Percentiles rank a stretch among this genome's conserved stretches.
phyloP scores from a whole-genome alignment of 257 asterid species.

The Haberlea rhodopensis region DNA sequence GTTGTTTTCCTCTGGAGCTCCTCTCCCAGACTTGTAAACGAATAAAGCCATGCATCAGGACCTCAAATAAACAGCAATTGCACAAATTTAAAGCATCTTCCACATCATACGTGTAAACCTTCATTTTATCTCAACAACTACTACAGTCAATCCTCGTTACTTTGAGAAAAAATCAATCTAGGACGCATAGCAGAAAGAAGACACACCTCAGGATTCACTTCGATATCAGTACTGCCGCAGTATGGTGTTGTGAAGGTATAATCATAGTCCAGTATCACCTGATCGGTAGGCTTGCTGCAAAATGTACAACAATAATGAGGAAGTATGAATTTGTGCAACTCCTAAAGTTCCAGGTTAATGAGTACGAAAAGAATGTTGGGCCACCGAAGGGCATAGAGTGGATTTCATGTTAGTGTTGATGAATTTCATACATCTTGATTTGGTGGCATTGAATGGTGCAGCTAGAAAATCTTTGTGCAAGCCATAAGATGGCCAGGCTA shows the following conservation, averaged over 20 bases:
- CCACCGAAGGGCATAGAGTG: background rate
- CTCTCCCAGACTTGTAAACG: conserved; percentile 54
- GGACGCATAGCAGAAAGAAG: conserved; percentile 28
- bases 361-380: background rate
- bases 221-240: conserved; percentile 61
- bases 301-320: too few relatives aligned
- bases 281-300: conserved; percentile 79
- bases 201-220: conserved; percentile 59
- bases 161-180: conserved; percentile 15
- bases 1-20: conserved; percentile 40
- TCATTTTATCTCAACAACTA: conserved; percentile 10
- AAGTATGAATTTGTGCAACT: background rate
- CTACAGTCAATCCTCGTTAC: conserved; percentile 24
- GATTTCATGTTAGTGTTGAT: background rate
- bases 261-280: conserved; percentile 91
- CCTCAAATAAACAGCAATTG: conserved; percentile 19
- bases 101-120: conserved; percentile 9
- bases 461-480: background rate
- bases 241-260: conserved; percentile 98
- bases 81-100: conserved; percentile 9
- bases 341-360: background rate
- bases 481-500: background rate
- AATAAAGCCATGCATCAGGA: conserved; percentile 32
- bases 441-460: background rate
- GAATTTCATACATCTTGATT: background rate